A percentile compares a stretch with the other conserved stretches of the same genome.
These are phyloP conservation scores for Backusella parvicylindrica DNA, from an alignment of 192 early-diverging fungal species.

Conservation along the genomic window DNA sequence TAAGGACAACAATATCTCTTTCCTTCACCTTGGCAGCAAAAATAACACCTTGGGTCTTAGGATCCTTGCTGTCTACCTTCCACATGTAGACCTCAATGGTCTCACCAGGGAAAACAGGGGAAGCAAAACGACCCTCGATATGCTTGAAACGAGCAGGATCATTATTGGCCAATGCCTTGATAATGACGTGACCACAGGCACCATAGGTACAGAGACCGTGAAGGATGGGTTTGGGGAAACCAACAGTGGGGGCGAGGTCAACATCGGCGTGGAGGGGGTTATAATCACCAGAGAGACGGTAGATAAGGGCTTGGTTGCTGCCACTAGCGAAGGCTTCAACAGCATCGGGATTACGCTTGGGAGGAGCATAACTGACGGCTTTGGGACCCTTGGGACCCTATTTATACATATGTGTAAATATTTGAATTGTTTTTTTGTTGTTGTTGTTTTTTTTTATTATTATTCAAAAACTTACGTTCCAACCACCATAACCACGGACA, in stretches of 20 bases:
- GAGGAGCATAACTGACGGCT: slow-evolving; percentile 42
- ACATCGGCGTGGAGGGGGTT: slow-evolving; percentile 75
- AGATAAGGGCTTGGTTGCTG: slow-evolving; percentile 62
- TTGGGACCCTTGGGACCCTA: slow-evolving; percentile 68
- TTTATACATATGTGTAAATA: not conserved
- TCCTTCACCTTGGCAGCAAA: slow-evolving; percentile 60
- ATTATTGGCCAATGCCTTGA: slow-evolving; percentile 50
- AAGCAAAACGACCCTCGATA: slow-evolving; percentile 64
- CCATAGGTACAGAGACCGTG: slow-evolving; percentile 71
- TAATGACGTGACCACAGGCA: slow-evolving; percentile 51
- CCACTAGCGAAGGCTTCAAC: slow-evolving; percentile 41
- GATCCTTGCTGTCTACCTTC: slow-evolving; percentile 51
- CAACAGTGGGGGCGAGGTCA: slow-evolving; percentile 55
- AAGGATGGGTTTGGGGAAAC: slow-evolving; percentile 72
- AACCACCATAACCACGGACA: slow-evolving; percentile 69
- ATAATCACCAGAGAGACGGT: slow-evolving; percentile 75
- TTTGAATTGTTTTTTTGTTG: not conserved
- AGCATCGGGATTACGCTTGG: slow-evolving; percentile 59
- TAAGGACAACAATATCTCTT: slow-evolving; percentile 59
- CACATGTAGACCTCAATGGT: slow-evolving; percentile 65
- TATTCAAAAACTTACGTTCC: slow-evolving; percentile 42
- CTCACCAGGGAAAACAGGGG: slow-evolving; percentile 72
- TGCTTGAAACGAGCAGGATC: slow-evolving; percentile 55
- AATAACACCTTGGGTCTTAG: slow-evolving; percentile 47
- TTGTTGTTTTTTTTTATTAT: not conserved